A percentile compares a stretch with the other conserved stretches of the same genome.
Evolutionary conservation across 1,139 yeast species (phyloP).

Genomic region (Blastobotrys buckinghamii): DNA sequence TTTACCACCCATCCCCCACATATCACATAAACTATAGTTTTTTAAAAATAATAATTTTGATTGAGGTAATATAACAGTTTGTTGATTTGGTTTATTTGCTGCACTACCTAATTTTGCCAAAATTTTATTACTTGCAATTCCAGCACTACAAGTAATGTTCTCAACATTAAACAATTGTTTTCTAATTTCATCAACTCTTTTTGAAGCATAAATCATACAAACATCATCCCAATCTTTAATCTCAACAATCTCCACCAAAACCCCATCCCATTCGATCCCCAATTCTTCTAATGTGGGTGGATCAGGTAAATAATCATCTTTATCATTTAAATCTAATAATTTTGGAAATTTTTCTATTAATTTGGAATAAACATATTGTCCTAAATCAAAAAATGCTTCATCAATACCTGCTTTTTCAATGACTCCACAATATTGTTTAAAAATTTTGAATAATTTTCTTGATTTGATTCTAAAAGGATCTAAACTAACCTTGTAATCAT

Average conservation of each 20-base stretch:
- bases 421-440: constrained; percentile 36
- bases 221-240: constrained; percentile 83
- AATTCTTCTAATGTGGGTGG: constrained; percentile 33
- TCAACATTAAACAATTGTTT: constrained; percentile 45
- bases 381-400: constrained; percentile 83
- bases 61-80: constrained; percentile 58
- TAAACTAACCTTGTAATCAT: constrained; percentile 71
- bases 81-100: constrained; percentile 76
- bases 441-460: constrained; percentile 63
- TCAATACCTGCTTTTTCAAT: constrained; percentile 96
- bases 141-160: constrained; percentile 88
- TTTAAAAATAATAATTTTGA: constrained; percentile 49
- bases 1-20: constrained; percentile 92
- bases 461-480: constrained; percentile 91
- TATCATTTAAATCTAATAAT: constrained; percentile 25
- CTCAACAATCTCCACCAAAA: constrained; percentile 15
- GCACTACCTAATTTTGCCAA: constrained; percentile 91
- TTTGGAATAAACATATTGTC: constrained; percentile 42
- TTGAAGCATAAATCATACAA: constrained; percentile 59
- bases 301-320: constrained; percentile 39
- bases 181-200: constrained; percentile 50
- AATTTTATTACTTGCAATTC: constrained; percentile 68
- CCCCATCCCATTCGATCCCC: constrained; percentile 29
- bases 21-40: constrained; percentile 61
- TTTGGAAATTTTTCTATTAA: constrained; percentile 36